These are phyloP conservation scores for Leptographium procerum DNA, from an alignment of 2,329 filamentous ascomycete species.

Conservation along the genomic window DNA sequence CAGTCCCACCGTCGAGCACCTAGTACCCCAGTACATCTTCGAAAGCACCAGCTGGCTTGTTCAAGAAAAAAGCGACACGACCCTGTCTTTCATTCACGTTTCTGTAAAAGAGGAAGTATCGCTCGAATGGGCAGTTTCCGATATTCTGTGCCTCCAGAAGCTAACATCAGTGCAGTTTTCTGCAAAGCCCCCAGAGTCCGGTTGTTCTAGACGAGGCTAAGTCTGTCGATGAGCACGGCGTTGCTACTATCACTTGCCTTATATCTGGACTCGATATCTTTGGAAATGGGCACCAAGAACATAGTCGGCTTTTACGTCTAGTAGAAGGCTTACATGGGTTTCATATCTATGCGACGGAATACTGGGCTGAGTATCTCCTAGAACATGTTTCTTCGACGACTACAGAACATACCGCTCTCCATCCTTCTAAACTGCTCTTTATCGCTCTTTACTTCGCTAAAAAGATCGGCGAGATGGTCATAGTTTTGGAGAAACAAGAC, in stretches of 20 bases:
- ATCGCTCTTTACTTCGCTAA: too few relatives aligned
- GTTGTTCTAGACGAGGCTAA: constrained; percentile 5
- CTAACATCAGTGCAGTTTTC: constrained; percentile 6
- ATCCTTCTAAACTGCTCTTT: too few relatives aligned
- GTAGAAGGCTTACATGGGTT: constrained; percentile 19
- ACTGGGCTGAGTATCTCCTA: constrained; percentile 20
- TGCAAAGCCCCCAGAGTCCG: constrained; percentile 7
- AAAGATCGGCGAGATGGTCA: too few relatives aligned
- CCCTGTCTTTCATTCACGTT: constrained; percentile 13
- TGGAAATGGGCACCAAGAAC: background rate
- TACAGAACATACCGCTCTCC: too few relatives aligned
- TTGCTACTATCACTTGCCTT: constrained; percentile 15
- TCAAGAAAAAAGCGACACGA: constrained; percentile 11
- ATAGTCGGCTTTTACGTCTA: constrained; percentile 9
- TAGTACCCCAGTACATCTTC: constrained; percentile 9
- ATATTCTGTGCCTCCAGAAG: background rate
- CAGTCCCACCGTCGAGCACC: background rate
- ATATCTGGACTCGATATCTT: constrained; percentile 15
- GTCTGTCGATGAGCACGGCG: constrained; percentile 12
- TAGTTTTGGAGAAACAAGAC: too few relatives aligned
- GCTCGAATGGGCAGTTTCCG: too few relatives aligned
- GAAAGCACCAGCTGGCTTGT: constrained; percentile 9
- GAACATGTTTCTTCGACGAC: background rate
- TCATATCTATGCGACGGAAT: constrained; percentile 19
- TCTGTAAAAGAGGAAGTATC: constrained; percentile 15